Base-by-base conservation (phyloP, 2,329 filamentous ascomycete species). In the Ophiostoma himal-ulmi region DNA sequence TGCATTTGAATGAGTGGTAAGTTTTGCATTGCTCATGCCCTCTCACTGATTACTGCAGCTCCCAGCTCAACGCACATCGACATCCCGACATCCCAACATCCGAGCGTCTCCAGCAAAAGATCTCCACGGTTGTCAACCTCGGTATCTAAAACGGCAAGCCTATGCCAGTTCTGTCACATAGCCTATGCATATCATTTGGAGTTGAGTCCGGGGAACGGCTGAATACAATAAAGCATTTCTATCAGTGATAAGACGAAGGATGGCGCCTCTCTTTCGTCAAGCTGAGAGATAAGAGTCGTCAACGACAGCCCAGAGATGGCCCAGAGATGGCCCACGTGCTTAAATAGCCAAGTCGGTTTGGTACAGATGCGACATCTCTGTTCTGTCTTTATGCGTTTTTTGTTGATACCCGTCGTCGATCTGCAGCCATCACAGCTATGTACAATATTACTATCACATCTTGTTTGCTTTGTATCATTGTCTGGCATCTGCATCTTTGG, bases 311-410 rank as follows among this genome's bases (percentile, higher is more conserved):
- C 41, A 44, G 41, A 44, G 14, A 44, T 17, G 17, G 13, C 26
- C 57, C 57, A 62, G 26, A 6, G 26, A 30, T 34, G 26, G 57
- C 57, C 57, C 57, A 62, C 26, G 57, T 62, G 57, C 57, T 62
- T 26, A 62, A 62, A 34, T 14, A 62, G 57, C 14, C 57, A 34
- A 36, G 52, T 57, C 26, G 57, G 26, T 34, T 62, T 62, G 57
- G 57, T 26, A 62, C 57, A 62, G 13, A 20, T 17, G 57, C 57
- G 57, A 36, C 26, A 26, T 62, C 57, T 62, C 57, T 57, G 52
- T n/a, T 48, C 17, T 48, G 17, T 8, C 44, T 17, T 6, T 17
- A 36, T 34, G 26, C 57, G 26, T 30, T 13, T 34, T 62, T 62
- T 62, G 13, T 36, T 8, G 26, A 34, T 1, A 11, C 11, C 14